phyloP scores from a whole-genome alignment of 2,329 filamentous ascomycete genomes.

The Clarireedia homoeocarpa region DNA sequence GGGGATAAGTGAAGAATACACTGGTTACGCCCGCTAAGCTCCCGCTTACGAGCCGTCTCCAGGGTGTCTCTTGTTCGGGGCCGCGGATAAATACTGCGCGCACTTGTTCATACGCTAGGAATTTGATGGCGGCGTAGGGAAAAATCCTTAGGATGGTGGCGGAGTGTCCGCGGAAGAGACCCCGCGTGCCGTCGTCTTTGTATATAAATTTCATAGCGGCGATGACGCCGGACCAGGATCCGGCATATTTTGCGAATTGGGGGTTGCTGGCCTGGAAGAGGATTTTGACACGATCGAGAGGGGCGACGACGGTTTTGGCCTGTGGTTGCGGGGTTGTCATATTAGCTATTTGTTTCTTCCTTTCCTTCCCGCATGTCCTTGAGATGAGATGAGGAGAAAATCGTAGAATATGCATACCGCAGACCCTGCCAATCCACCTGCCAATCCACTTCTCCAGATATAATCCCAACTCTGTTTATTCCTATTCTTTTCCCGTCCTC shows the following conservation, averaged over 20 bases:
- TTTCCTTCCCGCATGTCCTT: too few relatives aligned
- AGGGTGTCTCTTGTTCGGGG: slow-evolving; percentile 68
- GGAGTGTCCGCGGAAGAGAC: slow-evolving; percentile 88
- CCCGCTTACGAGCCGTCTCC: slow-evolving; percentile 67
- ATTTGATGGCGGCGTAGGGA: slow-evolving; percentile 96
- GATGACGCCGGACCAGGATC: slow-evolving; percentile 79
- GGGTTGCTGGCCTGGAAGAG: slow-evolving; percentile 95
- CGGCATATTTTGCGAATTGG: slow-evolving; percentile 86
- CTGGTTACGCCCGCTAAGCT: slow-evolving; percentile 76
- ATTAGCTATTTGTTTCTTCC: neutral
- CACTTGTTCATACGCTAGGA: slow-evolving; percentile 95
- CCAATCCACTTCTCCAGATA: slow-evolving; percentile 71
- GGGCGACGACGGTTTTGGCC: slow-evolving; percentile 93
- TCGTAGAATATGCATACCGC: slow-evolving; percentile 49
- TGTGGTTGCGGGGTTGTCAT: slow-evolving; percentile 31
- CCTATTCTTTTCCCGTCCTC: neutral
- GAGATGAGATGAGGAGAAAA: neutral
- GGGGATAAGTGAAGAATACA: slow-evolving; percentile 92
- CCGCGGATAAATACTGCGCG: slow-evolving; percentile 67
- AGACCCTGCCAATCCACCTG: slow-evolving; percentile 86
- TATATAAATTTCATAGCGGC: slow-evolving; percentile 81
- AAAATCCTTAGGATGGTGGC: slow-evolving; percentile 92
- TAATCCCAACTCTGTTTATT: slow-evolving; percentile 76
- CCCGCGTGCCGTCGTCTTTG: slow-evolving; percentile 59
- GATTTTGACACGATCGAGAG: slow-evolving; percentile 96